Percentiles rank a stretch among this genome's conserved stretches.
Conservation (phyloP, 345 rosid species). For the Reutealis trisperma region DNA sequence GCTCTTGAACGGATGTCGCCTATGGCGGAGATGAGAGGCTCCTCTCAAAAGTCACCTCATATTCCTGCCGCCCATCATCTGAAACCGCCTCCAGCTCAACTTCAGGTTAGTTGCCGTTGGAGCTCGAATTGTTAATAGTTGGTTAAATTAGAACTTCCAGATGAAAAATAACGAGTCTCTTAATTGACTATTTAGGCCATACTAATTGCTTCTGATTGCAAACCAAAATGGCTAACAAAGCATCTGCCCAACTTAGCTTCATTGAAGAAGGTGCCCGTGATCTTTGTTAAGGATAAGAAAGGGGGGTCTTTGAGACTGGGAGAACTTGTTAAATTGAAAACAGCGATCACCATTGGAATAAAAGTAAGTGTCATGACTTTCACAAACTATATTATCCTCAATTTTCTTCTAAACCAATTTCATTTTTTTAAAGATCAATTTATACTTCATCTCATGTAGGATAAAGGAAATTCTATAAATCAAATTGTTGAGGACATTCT, state of each 20-base stretch:
- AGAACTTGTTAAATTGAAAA: conserved; percentile 66
- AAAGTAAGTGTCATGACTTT: conserved; percentile 34
- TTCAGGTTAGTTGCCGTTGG: conserved; percentile 47
- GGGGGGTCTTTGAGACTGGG: conserved; percentile 68
- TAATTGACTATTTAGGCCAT: conserved; percentile 44
- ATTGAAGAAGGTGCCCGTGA: conserved; percentile 60
- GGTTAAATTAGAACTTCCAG: no score
- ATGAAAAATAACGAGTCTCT: neutral
- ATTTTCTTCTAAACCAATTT: neutral
- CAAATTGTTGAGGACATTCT: conserved; percentile 41
- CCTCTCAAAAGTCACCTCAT: conserved; percentile 11
- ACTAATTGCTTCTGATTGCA: conserved; percentile 65
- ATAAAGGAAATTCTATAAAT: conserved; percentile 52
- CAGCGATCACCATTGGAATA: conserved; percentile 64
- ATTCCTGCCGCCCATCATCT: conserved; percentile 10
- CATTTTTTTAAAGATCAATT: neutral
- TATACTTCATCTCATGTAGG: conserved; percentile 32
- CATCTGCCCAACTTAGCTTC: conserved; percentile 66
- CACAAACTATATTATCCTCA: no score
- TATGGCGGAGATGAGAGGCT: conserved; percentile 19
- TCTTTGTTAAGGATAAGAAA: conserved; percentile 53
- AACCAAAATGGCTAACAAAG: conserved; percentile 68
- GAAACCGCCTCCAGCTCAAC: conserved; percentile 38
- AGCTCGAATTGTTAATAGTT: neutral
- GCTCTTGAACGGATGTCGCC: conserved; percentile 68